A percentile compares a stretch with the other conserved stretches of the same genome.
phyloP scores from a whole-genome alignment of 2,329 filamentous ascomycete genomes.

The Ophiognomonia clavigignenti-juglandacearum region DNA sequence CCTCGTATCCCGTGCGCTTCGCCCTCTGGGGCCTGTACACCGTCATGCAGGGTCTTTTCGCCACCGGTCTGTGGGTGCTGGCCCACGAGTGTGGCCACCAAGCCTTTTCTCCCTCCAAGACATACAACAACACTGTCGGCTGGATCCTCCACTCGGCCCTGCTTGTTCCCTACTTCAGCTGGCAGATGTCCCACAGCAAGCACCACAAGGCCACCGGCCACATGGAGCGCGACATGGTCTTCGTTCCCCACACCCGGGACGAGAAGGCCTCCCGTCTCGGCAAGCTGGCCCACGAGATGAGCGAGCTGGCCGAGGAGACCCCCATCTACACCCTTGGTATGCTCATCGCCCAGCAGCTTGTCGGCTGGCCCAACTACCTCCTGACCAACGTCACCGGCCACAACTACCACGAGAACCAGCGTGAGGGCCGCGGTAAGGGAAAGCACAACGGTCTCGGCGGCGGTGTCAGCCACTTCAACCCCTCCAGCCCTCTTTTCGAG shows the following conservation, averaged over 20 bases:
- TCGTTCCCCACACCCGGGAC: constrained; percentile 87
- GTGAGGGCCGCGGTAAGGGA: constrained; percentile 87
- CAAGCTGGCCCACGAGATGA: constrained; percentile 71
- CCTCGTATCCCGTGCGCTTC: constrained; percentile 61
- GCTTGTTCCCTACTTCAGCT: constrained; percentile 96
- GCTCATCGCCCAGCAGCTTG: constrained; percentile 78
- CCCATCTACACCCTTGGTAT: constrained; percentile 73
- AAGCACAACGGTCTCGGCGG: constrained; percentile 77
- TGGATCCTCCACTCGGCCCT: constrained; percentile 87
- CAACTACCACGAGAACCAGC: constrained; percentile 86
- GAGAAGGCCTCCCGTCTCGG: constrained; percentile 73
- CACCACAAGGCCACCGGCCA: constrained; percentile 99
- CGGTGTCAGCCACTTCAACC: constrained; percentile 94
- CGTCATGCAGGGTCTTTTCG: constrained; percentile 85
- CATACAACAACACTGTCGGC: constrained; percentile 85
- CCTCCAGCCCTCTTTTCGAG: constrained; percentile 84
- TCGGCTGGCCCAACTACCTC: constrained; percentile 92
- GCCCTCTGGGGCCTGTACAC: constrained; percentile 64
- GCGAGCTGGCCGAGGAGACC: constrained; percentile 91
- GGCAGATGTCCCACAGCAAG: constrained; percentile 99
- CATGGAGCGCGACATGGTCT: constrained; percentile 98
- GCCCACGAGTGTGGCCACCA: constrained; percentile 98
- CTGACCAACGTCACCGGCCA: constrained; percentile 91
- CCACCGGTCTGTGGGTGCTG: constrained; percentile 90
- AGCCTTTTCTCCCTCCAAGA: constrained; percentile 89